Base-by-base conservation (phyloP, 2,329 filamentous ascomycete genomes). In the Pestalotiopsis sp. region DNA sequence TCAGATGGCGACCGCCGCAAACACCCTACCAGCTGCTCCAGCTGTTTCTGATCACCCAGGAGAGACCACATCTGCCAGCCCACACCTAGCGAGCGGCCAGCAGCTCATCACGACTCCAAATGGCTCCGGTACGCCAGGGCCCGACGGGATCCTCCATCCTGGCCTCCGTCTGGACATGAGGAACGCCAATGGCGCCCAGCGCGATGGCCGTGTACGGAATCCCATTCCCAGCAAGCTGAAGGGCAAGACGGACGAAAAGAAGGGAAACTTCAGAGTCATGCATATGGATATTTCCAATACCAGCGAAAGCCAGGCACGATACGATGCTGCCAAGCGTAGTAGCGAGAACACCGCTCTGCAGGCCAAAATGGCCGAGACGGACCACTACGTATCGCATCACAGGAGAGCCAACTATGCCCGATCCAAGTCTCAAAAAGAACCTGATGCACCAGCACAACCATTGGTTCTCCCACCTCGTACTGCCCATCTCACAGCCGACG, bases 191-290 rank as follows among this genome's bases (percentile, higher is more conserved):
- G 69, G 66, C 57, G 58, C 67, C 56, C 77, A 77, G 49, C 78
- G 81, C 39, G 86, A 88, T 75, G 84, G 85, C 58, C 82, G 85
- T 27, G 82, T 87, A 14, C 79, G 86, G 68, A 89, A 90, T 70
- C 86, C 88, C 1, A 84, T 91, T 2, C 89, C 89, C 4, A 89
- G 85, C 77, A 90, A 90, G 76, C 80, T 91, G 67, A 89, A 90
- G 75, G 87, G 87, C 69, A 87, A 86, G 72, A 85, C 86, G 23
- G 84, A 86, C 71, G 81, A 82, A 31, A 85, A 84, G 73, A 87
- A 86, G 69, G 89, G 89, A 36, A 90, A 89, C 72, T 91, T 91
- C 76, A 82, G 84, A 61, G 87, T 91, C 56, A 89, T 91, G 84
- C 87, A 90, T 68, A 89, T 91, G 81, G 84, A 86, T 41, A 80